Evolutionary conservation across 352 stramenopile species (phyloP), one percentile per base, ranked within the genome.

Genomic region (Globisporangium nagaii): DNA sequence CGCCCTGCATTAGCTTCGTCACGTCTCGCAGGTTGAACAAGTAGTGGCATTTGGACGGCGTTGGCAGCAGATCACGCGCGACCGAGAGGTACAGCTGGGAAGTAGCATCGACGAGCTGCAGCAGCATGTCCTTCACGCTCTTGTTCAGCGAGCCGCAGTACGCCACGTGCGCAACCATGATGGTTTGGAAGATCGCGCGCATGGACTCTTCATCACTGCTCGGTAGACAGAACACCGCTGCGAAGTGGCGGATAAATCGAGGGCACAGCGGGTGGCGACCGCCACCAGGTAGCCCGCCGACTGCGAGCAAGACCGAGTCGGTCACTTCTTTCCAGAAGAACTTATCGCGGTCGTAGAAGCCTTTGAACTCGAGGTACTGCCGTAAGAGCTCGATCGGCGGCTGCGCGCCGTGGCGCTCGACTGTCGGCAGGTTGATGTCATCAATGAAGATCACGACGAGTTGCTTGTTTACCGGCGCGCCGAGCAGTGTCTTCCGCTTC

Each of bases 401-500:
- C 28, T 94, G 84, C 0, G 78, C 82, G 0, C 84, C 80, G 43
- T 85, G 76, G 8, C 67, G 68, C 42, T 98, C 91, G 1, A 66
- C 58, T 9, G 58, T 79, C 0, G 92, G 88, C 69, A 98, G 92
- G 58, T 97, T 97, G 19, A 98, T 57, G 60, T 98, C 92, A 60
- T 98, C 92, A 20, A 97, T 75, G 44, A 96, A 90, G 34, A 88
- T 63, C 11, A 97, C 71, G 2, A 96, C 75, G 25, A 86, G 56
- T 17, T 78, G 76, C 11, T 76, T 82, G 47, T 83, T 78, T 4
- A 77, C 69, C 0, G 92, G 90, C 4, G 93, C 78, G 32, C 92
- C 92, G 0, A 98, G 73, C 19, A 96, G 55, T 2, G 89, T 97
- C 60, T 97, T 97, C 13, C 91, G 69, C 62, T 98, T 98, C 64